Evolutionary conservation across 257 asterid species (phyloP).

Genomic region (Petunia axillaris): DNA sequence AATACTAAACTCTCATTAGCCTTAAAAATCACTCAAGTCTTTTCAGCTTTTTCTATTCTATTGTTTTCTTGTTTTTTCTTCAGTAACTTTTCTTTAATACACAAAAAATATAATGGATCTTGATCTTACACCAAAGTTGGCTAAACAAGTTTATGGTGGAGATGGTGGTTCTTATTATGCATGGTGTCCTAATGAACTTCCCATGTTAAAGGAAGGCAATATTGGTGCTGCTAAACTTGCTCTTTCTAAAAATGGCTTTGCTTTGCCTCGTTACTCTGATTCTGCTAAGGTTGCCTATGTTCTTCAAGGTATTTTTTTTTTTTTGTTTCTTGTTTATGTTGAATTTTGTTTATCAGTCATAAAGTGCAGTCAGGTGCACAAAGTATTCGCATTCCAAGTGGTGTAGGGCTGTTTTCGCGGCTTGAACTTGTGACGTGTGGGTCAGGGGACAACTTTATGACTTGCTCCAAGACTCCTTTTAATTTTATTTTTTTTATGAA

Average conservation of each 20-base stretch:
- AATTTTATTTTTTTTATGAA: no score
- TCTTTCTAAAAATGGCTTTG: constrained; percentile 62
- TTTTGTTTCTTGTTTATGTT: neutral
- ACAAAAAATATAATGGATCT: constrained; percentile 46
- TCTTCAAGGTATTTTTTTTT: constrained; percentile 56
- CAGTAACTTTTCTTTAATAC: neutral
- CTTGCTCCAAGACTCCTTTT: no score
- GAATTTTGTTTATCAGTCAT: no score
- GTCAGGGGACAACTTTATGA: no score
- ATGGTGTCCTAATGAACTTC: constrained; percentile 75
- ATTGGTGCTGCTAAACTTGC: constrained; percentile 72
- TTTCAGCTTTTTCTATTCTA: neutral
- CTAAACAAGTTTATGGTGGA: constrained; percentile 64
- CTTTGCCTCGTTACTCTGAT: constrained; percentile 67
- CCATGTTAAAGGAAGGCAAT: constrained; percentile 63
- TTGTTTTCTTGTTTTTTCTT: neutral
- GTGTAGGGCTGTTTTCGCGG: no score
- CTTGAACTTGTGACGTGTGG: no score
- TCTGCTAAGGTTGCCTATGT: constrained; percentile 77
- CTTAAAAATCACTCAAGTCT: neutral
- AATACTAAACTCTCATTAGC: neutral
- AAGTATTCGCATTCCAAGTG: no score
- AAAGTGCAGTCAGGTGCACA: no score
- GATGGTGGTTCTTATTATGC: constrained; percentile 75
- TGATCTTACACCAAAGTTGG: constrained; percentile 64